These are phyloP conservation scores for Hypholoma fasciculare DNA, from an alignment of 768 basidiomycete genomes.

Conservation along the genomic window DNA sequence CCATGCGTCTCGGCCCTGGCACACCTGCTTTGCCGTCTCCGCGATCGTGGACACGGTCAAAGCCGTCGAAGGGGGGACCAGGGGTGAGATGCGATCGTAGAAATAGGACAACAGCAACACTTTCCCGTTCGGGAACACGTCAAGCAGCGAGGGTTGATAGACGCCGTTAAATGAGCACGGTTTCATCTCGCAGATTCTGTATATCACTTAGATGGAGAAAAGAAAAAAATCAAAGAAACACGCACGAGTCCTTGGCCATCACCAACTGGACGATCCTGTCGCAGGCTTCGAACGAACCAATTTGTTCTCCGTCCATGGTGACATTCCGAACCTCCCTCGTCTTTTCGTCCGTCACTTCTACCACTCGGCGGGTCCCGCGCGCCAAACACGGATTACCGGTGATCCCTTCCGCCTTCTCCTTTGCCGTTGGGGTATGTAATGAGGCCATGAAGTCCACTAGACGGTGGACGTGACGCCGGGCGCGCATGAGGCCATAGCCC, in stretches of 20 bases:
- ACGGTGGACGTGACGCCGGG: slow-evolving; percentile 80
- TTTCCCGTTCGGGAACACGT: slow-evolving; percentile 84
- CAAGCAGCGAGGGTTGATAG: slow-evolving; percentile 90
- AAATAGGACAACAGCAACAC: slow-evolving; percentile 96
- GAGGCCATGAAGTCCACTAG: slow-evolving; percentile 85
- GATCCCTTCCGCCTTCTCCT: slow-evolving; percentile 19
- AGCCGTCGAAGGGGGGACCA: slow-evolving; percentile 41
- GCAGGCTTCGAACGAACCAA: slow-evolving; percentile 87
- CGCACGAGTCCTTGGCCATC: slow-evolving; percentile 92
- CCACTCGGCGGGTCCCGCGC: slow-evolving; percentile 55
- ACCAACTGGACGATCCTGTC: slow-evolving; percentile 81
- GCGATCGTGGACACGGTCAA: slow-evolving; percentile 61
- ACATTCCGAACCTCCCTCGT: slow-evolving; percentile 53
- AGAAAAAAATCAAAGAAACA: slow-evolving; percentile 18
- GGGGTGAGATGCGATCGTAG: slow-evolving; percentile 88
- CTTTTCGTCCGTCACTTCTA: slow-evolving; percentile 60
- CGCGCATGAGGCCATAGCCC: slow-evolving; percentile 93
- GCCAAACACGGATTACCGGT: slow-evolving; percentile 85
- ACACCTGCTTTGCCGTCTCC: slow-evolving; percentile 68
- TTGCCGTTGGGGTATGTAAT: slow-evolving; percentile 30
- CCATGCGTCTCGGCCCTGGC: slow-evolving; percentile 69
- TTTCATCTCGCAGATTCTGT: slow-evolving; percentile 81
- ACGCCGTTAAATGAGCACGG: slow-evolving; percentile 98
- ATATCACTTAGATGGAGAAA: neutral
- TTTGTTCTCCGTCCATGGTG: slow-evolving; percentile 81